These are phyloP conservation scores for Talaromyces sp. DNA, from an alignment of 2,329 filamentous ascomycete species.

Conservation along the genomic window DNA sequence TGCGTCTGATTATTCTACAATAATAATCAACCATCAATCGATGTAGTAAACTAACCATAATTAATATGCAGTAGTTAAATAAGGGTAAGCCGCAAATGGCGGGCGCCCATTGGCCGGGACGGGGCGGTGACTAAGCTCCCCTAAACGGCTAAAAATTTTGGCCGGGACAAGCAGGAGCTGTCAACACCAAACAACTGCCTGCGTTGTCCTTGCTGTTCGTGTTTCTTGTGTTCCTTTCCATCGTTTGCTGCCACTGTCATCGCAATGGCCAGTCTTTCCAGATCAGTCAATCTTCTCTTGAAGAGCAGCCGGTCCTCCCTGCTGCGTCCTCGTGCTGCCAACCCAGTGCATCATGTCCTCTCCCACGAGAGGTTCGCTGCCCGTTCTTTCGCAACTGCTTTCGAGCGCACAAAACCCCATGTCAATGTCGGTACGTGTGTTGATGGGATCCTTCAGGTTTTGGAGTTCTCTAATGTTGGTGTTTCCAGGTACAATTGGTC, in stretches of 20 bases:
- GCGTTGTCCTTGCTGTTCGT: slow-evolving; percentile 7
- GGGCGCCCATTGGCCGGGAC: slow-evolving; percentile 23
- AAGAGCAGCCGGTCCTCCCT: slow-evolving; percentile 74
- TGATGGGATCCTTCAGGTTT: neutral
- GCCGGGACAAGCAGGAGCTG: slow-evolving; percentile 20
- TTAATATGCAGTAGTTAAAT: no score
- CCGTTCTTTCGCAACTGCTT: slow-evolving; percentile 59
- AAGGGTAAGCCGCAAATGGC: slow-evolving; percentile 18
- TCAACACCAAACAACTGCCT: slow-evolving; percentile 21
- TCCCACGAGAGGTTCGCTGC: slow-evolving; percentile 38
- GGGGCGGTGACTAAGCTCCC: slow-evolving; percentile 31
- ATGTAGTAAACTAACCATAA: no score
- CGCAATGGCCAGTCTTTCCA: slow-evolving; percentile 76
- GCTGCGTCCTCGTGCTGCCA: slow-evolving; percentile 61
- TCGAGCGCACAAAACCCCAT: slow-evolving; percentile 89
- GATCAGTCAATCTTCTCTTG: slow-evolving; percentile 71
- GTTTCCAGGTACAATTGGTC: slow-evolving; percentile 78
- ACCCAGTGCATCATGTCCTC: slow-evolving; percentile 64
- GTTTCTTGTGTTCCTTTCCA: slow-evolving; percentile 11
- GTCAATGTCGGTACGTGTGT: slow-evolving; percentile 80
- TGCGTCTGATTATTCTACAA: no score
- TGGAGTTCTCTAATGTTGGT: slow-evolving; percentile 2
- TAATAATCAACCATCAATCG: no score
- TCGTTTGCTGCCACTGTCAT: slow-evolving; percentile 25
- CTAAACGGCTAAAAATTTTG: slow-evolving; percentile 31